Percentiles rank a stretch among this genome's conserved stretches.
These are phyloP conservation scores for Penicillium atrosanguineum DNA, from an alignment of 495 filamentous ascomycete species.

Conservation along the genomic window DNA sequence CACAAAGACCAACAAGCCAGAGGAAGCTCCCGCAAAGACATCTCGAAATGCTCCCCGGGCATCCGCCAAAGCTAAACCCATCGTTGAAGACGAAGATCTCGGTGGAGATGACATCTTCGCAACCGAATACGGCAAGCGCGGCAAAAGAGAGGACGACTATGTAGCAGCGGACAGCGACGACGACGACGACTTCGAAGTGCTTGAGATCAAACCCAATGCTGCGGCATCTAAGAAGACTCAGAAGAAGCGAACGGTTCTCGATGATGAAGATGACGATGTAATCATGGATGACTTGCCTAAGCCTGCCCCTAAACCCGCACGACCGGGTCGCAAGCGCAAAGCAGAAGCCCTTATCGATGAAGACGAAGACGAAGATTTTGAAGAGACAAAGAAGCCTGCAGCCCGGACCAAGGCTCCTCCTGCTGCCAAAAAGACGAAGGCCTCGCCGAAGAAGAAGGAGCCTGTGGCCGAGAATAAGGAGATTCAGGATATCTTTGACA, in stretches of 20 bases:
- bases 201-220: slow-evolving; percentile 37
- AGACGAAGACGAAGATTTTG: slow-evolving; percentile 36
- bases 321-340: slow-evolving; percentile 54
- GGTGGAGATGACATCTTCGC: slow-evolving; percentile 73
- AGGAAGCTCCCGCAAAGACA: slow-evolving; percentile 28
- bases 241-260: slow-evolving; percentile 46
- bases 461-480: slow-evolving; percentile 59
- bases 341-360: slow-evolving; percentile 48
- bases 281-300: slow-evolving; percentile 44
- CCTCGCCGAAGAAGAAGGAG: slow-evolving; percentile 59
- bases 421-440: slow-evolving; percentile 58
- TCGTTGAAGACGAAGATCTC: slow-evolving; percentile 58
- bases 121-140: slow-evolving; percentile 56
- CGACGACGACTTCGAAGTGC: slow-evolving; percentile 44
- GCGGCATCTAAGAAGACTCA: slow-evolving; percentile 24
- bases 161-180: slow-evolving; percentile 59
- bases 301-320: slow-evolving; percentile 33
- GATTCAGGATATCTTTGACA: slow-evolving; percentile 81
- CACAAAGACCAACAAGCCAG: slow-evolving; percentile 5
- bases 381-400: slow-evolving; percentile 20
- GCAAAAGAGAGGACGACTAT: slow-evolving; percentile 67
- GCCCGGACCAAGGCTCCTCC: slow-evolving; percentile 36
- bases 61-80: slow-evolving; percentile 29
- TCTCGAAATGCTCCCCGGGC: slow-evolving; percentile 23
- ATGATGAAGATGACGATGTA: slow-evolving; percentile 47